Evolutionary conservation across 192 early-diverging fungal species (phyloP).

Genomic region (Backusella liffmaniae): DNA sequence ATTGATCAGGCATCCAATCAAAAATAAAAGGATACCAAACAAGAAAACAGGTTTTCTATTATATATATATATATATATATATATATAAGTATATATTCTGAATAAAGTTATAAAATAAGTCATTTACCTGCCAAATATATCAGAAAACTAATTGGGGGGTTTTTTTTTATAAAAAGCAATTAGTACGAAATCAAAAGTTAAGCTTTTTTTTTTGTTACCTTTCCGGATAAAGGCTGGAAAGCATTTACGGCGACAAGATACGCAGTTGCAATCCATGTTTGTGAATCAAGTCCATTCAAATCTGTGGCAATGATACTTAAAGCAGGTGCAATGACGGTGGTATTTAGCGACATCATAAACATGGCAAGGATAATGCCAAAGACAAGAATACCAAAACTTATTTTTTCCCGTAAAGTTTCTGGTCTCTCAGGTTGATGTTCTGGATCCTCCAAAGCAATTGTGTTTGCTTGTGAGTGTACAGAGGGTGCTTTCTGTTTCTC

Average conservation of each 20-base stretch:
- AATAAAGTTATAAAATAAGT: neutral
- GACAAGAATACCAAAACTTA: neutral
- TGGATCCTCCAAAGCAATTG: neutral
- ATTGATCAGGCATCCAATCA: slow-evolving; percentile 54
- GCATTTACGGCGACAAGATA: slow-evolving; percentile 34
- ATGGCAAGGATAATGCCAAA: slow-evolving; percentile 25
- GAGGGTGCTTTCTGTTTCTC: neutral
- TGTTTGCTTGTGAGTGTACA: slow-evolving; percentile 2
- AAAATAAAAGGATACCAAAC: slow-evolving; percentile 31
- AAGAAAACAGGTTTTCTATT: slow-evolving; percentile 28
- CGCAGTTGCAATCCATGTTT: slow-evolving; percentile 37
- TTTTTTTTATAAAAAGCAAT: neutral
- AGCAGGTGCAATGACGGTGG: slow-evolving; percentile 36
- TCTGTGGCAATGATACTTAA: slow-evolving; percentile 33
- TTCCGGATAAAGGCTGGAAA: slow-evolving; percentile 28
- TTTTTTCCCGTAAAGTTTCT: neutral
- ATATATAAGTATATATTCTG: neutral
- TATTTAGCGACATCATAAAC: slow-evolving; percentile 36
- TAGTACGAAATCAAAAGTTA: neutral
- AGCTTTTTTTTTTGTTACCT: slow-evolving; percentile 5
- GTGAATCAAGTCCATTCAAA: slow-evolving; percentile 15
- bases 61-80: neutral
- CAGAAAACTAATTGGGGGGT: neutral
- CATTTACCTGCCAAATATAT: neutral
- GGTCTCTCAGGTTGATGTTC: neutral